Evolutionary conservation across 2,329 filamentous ascomycete genomes (phyloP).

Genomic region (Lasiodiplodia gonubiensis): DNA sequence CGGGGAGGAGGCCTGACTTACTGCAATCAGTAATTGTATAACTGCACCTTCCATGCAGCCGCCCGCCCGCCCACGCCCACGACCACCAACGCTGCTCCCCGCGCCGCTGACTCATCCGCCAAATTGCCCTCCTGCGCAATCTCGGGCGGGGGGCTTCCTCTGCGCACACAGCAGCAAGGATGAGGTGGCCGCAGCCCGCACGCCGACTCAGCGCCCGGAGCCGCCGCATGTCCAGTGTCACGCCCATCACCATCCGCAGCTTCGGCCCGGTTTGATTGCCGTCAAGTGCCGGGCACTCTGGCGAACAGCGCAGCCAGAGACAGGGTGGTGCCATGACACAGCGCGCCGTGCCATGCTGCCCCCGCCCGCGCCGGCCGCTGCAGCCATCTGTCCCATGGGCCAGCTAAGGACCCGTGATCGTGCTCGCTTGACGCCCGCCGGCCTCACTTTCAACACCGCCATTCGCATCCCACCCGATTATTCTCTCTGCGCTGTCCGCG

Average conservation of each 20-base stretch:
- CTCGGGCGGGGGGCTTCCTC: background rate
- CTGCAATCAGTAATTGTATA: constrained; percentile 17
- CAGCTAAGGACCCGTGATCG: constrained; percentile 9
- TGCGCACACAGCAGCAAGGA: constrained; percentile 1
- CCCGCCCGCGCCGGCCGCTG: background rate
- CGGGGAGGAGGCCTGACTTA: constrained; percentile 16
- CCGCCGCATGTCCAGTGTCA: constrained; percentile 24
- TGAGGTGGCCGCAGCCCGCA: constrained; percentile 17
- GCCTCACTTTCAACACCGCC: constrained; percentile 25
- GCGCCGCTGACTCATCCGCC: background rate
- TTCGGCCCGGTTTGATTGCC: constrained; percentile 27
- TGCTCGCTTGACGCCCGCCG: constrained; percentile 21
- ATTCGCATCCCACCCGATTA: constrained; percentile 13
- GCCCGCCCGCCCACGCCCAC: background rate
- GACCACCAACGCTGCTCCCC: background rate
- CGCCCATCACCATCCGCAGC: constrained; percentile 23
- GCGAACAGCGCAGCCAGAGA: constrained; percentile 16
- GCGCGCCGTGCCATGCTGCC: constrained; percentile 20
- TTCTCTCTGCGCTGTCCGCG: constrained; percentile 12
- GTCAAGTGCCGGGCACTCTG: constrained; percentile 15
- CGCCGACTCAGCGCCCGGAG: constrained; percentile 20
- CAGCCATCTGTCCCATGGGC: constrained; percentile 4
- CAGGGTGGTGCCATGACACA: constrained; percentile 25
- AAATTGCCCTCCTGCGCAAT: constrained; percentile 15
- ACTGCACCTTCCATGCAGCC: constrained; percentile 15